These are phyloP conservation scores for Rhodamnia rubescens DNA, from an alignment of 345 rosid genomes.

Conservation along the genomic window DNA sequence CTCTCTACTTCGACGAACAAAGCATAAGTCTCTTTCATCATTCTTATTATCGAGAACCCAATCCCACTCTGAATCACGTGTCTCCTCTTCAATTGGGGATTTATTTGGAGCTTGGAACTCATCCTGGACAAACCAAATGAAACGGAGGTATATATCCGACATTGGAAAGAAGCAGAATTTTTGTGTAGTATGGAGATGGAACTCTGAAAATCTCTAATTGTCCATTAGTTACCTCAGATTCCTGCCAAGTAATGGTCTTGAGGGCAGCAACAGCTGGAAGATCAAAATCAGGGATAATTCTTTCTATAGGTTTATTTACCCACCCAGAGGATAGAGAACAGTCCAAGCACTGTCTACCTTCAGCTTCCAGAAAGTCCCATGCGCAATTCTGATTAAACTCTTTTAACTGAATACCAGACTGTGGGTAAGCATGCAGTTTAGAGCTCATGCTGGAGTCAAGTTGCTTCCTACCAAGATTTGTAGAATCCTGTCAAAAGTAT, in stretches of 20 bases:
- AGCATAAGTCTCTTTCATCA: slow-evolving; percentile 19
- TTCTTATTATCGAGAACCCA: neutral
- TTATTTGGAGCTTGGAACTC: neutral
- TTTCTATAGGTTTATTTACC: slow-evolving; percentile 13
- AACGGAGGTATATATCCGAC: slow-evolving; percentile 12
- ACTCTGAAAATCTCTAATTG: neutral
- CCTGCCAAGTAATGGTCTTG: slow-evolving; percentile 11
- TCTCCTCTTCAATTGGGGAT: neutral
- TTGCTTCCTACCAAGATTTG: slow-evolving; percentile 7
- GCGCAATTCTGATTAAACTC: slow-evolving; percentile 10
- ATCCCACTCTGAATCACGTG: neutral
- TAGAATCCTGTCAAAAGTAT: slow-evolving; percentile 21
- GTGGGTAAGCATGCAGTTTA: slow-evolving; percentile 11
- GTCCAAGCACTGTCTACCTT: slow-evolving; percentile 11
- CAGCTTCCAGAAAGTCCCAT: slow-evolving; percentile 21
- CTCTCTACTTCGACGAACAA: slow-evolving; percentile 10
- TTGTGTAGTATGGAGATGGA: slow-evolving; percentile 8
- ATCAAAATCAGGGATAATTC: slow-evolving; percentile 11
- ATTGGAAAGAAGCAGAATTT: neutral
- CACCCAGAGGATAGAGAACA: slow-evolving; percentile 14
- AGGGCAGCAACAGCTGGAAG: slow-evolving; percentile 14
- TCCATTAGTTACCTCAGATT: slow-evolving; percentile 15
- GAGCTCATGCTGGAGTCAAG: slow-evolving; percentile 11
- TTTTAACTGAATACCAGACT: slow-evolving; percentile 13
- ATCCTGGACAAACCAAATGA: slow-evolving; percentile 10